Evolutionary conservation across 208 protist genomes (phyloP).

Genomic region (Leishmania amazonensis): DNA sequence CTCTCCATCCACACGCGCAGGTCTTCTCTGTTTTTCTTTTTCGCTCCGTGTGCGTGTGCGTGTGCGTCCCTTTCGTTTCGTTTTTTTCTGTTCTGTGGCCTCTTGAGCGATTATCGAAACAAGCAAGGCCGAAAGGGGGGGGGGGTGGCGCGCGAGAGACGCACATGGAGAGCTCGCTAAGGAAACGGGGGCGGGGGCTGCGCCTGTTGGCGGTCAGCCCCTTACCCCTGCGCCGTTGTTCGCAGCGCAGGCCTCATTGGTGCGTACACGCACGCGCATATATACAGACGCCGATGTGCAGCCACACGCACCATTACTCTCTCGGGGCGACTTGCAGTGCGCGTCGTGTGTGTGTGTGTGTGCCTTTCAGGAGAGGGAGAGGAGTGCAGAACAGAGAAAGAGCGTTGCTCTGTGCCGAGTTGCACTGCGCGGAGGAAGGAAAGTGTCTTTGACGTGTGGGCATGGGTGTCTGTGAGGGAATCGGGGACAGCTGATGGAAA

Average conservation of each 20-base stretch:
- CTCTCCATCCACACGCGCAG: no score
- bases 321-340: background rate
- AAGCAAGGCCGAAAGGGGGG: background rate
- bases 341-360: background rate
- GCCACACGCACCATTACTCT: background rate
- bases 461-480: background rate
- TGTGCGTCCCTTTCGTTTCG: background rate
- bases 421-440: background rate
- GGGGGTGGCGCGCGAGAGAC: background rate
- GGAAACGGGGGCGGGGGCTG: background rate
- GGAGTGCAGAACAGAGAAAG: background rate
- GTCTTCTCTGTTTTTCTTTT: background rate
- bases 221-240: background rate
- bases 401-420: background rate
- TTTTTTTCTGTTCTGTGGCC: background rate
- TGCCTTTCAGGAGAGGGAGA: background rate
- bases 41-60: background rate
- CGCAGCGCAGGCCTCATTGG: background rate
- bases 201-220: background rate
- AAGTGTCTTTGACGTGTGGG: background rate
- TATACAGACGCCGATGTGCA: background rate
- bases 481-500: background rate
- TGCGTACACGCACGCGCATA: background rate
- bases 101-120: background rate
- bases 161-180: background rate